Evolutionary conservation across 1,139 yeast species (phyloP).

Genomic region (Scheffersomyces cryptocercus): DNA sequence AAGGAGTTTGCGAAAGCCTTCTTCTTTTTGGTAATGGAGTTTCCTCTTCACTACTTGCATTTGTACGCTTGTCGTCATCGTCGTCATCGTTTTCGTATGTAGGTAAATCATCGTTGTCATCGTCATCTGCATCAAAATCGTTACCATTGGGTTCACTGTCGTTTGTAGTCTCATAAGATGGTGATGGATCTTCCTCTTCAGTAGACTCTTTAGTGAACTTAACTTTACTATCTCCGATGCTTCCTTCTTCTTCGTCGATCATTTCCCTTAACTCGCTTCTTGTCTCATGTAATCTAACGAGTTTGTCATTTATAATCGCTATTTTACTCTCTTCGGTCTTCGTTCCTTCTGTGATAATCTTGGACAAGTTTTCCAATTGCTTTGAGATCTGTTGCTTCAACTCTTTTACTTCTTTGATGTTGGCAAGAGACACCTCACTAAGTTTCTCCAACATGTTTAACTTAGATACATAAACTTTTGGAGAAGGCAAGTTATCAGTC

Average conservation of each 20-base stretch:
- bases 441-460: slow-evolving; percentile 45
- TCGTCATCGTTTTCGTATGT: slow-evolving; percentile 31
- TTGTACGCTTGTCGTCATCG: slow-evolving; percentile 14
- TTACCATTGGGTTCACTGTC: slow-evolving; percentile 11
- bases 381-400: slow-evolving; percentile 40
- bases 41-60: background rate
- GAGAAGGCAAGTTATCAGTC: slow-evolving; percentile 53
- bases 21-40: slow-evolving; percentile 10
- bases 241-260: slow-evolving; percentile 27
- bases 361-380: slow-evolving; percentile 45
- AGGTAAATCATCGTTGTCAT: slow-evolving; percentile 26
- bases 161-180: slow-evolving; percentile 12
- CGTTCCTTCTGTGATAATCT: slow-evolving; percentile 42
- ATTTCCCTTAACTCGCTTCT: slow-evolving; percentile 48
- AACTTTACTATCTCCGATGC: background rate
- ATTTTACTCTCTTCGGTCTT: slow-evolving; percentile 47
- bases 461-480: slow-evolving; percentile 48
- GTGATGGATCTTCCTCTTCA: slow-evolving; percentile 21
- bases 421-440: slow-evolving; percentile 36
- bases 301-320: slow-evolving; percentile 42
- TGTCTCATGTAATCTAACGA: slow-evolving; percentile 36
- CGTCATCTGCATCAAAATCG: slow-evolving; percentile 15
- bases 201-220: background rate
- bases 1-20: slow-evolving; percentile 20
- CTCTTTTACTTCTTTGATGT: slow-evolving; percentile 38